These are phyloP conservation scores for Cyanodermella asteris DNA, from an alignment of 2,329 filamentous ascomycete species.

Conservation along the genomic window DNA sequence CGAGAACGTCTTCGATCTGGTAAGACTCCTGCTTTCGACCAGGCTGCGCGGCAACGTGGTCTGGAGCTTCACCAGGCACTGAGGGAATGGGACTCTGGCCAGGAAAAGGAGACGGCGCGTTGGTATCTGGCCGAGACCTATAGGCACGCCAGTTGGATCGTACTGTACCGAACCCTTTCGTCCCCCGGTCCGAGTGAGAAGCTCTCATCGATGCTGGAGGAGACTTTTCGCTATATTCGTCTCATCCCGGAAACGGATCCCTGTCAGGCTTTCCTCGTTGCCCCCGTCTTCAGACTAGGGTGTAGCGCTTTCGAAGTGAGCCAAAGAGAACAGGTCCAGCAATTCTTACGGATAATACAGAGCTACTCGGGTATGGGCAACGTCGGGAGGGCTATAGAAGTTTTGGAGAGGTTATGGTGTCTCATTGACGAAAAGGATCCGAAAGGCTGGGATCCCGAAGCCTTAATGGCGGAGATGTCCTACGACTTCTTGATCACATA, in stretches of 20 bases:
- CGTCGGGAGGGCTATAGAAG: conserved; percentile 31
- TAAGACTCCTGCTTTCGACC: conserved; percentile 49
- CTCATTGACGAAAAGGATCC: conserved; percentile 35
- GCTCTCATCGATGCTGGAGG: conserved; percentile 34
- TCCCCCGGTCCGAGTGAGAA: conserved; percentile 32
- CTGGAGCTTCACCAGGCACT: conserved; percentile 57
- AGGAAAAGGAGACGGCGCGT: conserved; percentile 28
- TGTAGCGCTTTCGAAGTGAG: conserved; percentile 34
- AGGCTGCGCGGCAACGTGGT: conserved; percentile 48
- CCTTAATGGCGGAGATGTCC: conserved; percentile 32
- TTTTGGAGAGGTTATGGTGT: conserved; percentile 35
- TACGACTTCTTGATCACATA: conserved; percentile 41
- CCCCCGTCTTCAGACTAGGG: conserved; percentile 39
- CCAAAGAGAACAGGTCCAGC: conserved; percentile 32
- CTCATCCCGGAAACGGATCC: conserved; percentile 31
- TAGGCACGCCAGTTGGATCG: conserved; percentile 40
- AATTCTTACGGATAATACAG: conserved; percentile 31
- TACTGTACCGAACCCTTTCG: conserved; percentile 38
- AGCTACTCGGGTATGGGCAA: conserved; percentile 35
- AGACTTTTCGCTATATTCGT: conserved; percentile 34
- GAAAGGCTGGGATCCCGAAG: conserved; percentile 42
- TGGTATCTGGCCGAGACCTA: conserved; percentile 37
- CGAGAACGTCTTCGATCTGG: conserved; percentile 41
- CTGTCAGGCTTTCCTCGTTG: conserved; percentile 36
- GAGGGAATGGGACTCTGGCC: conserved; percentile 47